A percentile compares a stretch with the other conserved stretches of the same genome.
phyloP scores from a whole-genome alignment of 305 asterid genomes.

The Fraxinus albicans region DNA sequence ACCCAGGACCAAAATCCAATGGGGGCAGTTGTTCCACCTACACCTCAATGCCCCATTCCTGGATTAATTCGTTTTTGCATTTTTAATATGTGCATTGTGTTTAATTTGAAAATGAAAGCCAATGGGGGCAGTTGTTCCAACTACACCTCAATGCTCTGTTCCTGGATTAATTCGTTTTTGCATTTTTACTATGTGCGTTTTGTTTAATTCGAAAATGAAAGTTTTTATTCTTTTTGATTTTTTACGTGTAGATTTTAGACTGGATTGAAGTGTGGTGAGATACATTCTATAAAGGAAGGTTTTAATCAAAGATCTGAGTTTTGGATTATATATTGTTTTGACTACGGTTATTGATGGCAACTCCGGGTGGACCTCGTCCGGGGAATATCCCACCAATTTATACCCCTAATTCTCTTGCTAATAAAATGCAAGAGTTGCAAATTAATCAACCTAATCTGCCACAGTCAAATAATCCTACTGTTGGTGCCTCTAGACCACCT shows the following conservation, averaged over 20 bases:
- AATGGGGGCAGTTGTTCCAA: no score
- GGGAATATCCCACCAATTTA: constrained; percentile 69
- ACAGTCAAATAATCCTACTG: constrained; percentile 32
- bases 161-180: constrained; percentile 6
- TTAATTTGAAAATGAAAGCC: constrained; percentile 21
- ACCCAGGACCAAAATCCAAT: neutral
- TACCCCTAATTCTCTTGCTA: constrained; percentile 73
- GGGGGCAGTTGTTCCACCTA: neutral
- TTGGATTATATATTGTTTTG: constrained; percentile 11
- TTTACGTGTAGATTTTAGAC: constrained; percentile 28
- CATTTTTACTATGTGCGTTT: neutral
- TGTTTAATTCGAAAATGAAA: constrained; percentile 24
- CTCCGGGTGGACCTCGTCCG: constrained; percentile 84
- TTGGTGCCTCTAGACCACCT: constrained; percentile 10
- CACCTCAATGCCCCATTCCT: neutral
- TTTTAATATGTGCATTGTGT: constrained; percentile 1
- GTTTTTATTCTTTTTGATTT: constrained; percentile 11
- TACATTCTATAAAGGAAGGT: neutral
- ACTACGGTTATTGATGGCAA: constrained; percentile 55
- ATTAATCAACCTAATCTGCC: constrained; percentile 57
- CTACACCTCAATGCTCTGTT: no score
- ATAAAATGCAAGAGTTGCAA: constrained; percentile 79
- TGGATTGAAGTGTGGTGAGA: constrained; percentile 24
- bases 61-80: neutral
- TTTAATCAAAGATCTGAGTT: neutral